Base-by-base conservation (phyloP, 805 yeast species). In the Saccharomycopsis fermentans region DNA sequence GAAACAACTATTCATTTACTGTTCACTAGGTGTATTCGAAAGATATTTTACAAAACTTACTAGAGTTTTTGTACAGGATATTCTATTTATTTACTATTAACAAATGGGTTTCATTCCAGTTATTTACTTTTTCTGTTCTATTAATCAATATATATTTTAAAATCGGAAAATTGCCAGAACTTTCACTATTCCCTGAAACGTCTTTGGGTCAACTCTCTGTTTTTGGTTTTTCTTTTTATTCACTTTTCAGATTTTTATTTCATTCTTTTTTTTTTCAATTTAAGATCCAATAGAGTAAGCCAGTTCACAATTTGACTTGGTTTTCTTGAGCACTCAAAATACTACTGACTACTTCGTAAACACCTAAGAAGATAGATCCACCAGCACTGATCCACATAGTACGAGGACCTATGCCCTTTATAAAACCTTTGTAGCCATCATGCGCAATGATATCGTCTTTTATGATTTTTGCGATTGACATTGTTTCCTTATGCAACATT, bases 331-430 rank as follows among this genome's bases (percentile, higher is more conserved):
- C 35, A 32, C 35, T 43, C 6, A 43, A 43, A 21, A 43, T 21
- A 24, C 50, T 54, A 26, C 40, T 54, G 17, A 82, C 86, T 24
- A 84, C 70, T 71, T 95, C 99, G 68, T 94, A 94, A 58, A 89
- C 88, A 4, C 99, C 99, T 58, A 94, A 75, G 74, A 95, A 94
- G 17, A 95, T 90, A 17, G 98, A 97, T 32, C 99, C 99, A 21
- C 99, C 99, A 4, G 96, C 94, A 73, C 96, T 85, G 59, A 94
- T 92, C 99, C 99, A 94, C 81, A 87, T 77, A 0, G 97, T 91
- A 69, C 99, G 79, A 4, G 99, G 98, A 0, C 96, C 97, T 29
- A 92, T 78, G 14, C 99, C 99, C 54, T 80, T 80, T 68, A 82
- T 80, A 64, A 94, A 90, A 0, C 86, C 90, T 6, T 68, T 64